Evolutionary conservation across 2,329 filamentous ascomycete genomes (phyloP).

Genomic region (Ambrosiella cleistominuta): DNA sequence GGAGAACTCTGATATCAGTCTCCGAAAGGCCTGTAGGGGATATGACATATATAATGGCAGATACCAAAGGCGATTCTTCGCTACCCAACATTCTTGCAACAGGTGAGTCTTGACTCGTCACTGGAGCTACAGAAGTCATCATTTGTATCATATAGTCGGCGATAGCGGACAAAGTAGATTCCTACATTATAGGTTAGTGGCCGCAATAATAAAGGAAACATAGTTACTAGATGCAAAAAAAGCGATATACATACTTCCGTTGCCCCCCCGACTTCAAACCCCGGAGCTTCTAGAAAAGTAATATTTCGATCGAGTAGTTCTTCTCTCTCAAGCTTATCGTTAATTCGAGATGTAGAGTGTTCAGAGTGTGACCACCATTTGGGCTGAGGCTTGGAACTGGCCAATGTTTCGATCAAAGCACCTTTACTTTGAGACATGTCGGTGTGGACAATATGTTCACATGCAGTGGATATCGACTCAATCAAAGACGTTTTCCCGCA

Average conservation of each 20-base stretch:
- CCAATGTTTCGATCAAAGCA: constrained; percentile 49
- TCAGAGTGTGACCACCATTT: constrained; percentile 68
- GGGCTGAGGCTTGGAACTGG: constrained; percentile 70
- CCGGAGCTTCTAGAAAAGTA: constrained; percentile 78
- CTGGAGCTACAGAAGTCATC: neutral
- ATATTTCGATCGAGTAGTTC: constrained; percentile 76
- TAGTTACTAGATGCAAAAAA: no score
- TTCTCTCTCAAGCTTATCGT: constrained; percentile 24
- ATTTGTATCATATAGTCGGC: neutral
- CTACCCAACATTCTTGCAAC: constrained; percentile 57
- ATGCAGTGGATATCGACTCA: constrained; percentile 68
- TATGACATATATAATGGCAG: constrained; percentile 71
- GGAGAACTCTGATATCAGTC: constrained; percentile 52
- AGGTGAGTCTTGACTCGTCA: constrained; percentile 24
- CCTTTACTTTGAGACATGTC: constrained; percentile 38
- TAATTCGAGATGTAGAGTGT: constrained; percentile 27
- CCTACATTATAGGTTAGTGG: neutral
- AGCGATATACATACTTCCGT: neutral
- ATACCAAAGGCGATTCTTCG: constrained; percentile 66
- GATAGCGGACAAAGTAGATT: neutral
- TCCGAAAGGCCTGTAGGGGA: constrained; percentile 44
- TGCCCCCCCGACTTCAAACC: neutral
- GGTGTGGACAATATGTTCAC: constrained; percentile 85
- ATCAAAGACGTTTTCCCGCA: constrained; percentile 82
- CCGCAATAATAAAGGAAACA: no score